Conservation (phyloP, 805 yeast species). For the Candida vartiovaarae region DNA sequence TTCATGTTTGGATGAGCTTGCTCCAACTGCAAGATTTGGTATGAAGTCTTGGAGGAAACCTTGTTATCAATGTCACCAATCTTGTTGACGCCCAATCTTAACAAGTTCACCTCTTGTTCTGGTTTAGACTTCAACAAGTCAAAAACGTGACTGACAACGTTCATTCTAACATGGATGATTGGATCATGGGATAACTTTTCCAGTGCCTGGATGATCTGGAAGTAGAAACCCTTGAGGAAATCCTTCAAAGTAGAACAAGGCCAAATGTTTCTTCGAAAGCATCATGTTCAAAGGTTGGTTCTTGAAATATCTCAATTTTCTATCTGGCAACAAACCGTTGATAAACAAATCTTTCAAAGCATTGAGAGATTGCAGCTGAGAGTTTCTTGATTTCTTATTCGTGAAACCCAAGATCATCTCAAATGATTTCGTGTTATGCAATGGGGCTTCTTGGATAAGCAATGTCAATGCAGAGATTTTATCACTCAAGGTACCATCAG, state of each 20-base stretch:
- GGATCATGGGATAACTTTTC: constrained; percentile 88
- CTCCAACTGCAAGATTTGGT: constrained; percentile 67
- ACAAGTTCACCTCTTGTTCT: constrained; percentile 90
- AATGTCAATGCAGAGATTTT: constrained; percentile 91
- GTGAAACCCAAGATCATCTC: constrained; percentile 74
- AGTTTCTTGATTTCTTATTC: constrained; percentile 87
- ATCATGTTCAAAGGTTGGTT: constrained; percentile 51
- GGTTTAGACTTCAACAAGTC: constrained; percentile 81
- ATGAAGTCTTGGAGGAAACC: constrained; percentile 85
- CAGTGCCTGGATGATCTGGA: constrained; percentile 65
- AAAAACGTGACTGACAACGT: constrained; percentile 66
- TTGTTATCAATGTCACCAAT: constrained; percentile 89
- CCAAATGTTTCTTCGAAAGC: constrained; percentile 49
- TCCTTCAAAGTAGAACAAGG: constrained; percentile 88
- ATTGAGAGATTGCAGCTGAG: constrained; percentile 83
- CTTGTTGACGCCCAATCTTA: constrained; percentile 86
- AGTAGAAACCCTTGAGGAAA: constrained; percentile 69
- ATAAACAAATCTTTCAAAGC: constrained; percentile 85
- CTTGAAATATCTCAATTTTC: constrained; percentile 74
- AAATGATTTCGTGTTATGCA: constrained; percentile 79
- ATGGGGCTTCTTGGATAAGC: constrained; percentile 89
- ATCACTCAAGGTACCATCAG: constrained; percentile 92
- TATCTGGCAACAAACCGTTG: constrained; percentile 77
- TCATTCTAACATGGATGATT: constrained; percentile 78
- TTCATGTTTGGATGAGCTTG: constrained; percentile 97